phyloP scores from a whole-genome alignment of 371 early-diverging fungal genomes.

The Caulochytrium protostelioides region DNA sequence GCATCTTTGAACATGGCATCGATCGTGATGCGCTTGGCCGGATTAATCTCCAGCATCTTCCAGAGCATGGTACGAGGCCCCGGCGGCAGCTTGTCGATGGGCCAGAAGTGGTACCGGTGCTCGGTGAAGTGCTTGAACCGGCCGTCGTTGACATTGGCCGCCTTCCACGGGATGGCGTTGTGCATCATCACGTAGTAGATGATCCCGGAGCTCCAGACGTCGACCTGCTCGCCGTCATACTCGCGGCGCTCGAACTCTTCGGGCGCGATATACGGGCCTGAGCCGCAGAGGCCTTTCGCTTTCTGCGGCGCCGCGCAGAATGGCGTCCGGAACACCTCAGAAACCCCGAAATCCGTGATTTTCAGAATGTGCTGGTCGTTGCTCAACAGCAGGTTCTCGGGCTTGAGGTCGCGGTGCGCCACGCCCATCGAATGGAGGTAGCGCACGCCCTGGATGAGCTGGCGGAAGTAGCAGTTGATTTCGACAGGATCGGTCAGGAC shows the following conservation, averaged over 20 bases:
- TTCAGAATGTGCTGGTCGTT: slow-evolving; percentile 53
- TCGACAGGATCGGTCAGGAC: slow-evolving; percentile 12
- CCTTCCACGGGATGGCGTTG: slow-evolving; percentile 19
- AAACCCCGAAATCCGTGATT: slow-evolving; percentile 94
- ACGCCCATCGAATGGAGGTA: slow-evolving; percentile 87
- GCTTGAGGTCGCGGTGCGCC: slow-evolving; percentile 43
- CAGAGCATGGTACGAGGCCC: slow-evolving; percentile 18
- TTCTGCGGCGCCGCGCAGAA: slow-evolving; percentile 11
- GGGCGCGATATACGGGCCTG: slow-evolving; percentile 31
- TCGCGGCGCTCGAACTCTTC: slow-evolving; percentile 25
- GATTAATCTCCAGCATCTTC: slow-evolving; percentile 58
- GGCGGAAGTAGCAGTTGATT: slow-evolving; percentile 56
- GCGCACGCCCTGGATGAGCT: slow-evolving; percentile 66
- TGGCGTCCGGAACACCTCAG: slow-evolving; percentile 65
- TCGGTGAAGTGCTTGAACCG: slow-evolving; percentile 11
- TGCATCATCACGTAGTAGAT: slow-evolving; percentile 20
- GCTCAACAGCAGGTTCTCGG: slow-evolving; percentile 76
- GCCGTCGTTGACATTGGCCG: slow-evolving; percentile 11
- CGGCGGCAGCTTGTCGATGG: slow-evolving; percentile 12
- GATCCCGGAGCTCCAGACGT: slow-evolving; percentile 25
- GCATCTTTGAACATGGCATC: slow-evolving; percentile 32
- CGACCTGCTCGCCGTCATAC: slow-evolving; percentile 22
- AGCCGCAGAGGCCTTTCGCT: slow-evolving; percentile 19
- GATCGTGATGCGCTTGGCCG: slow-evolving; percentile 38
- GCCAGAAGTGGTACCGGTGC: slow-evolving; percentile 13